Percentiles rank a stretch among this genome's conserved stretches.
phyloP scores from a whole-genome alignment of 2,329 filamentous ascomycete species.

The Talaromyces rugulosus region DNA sequence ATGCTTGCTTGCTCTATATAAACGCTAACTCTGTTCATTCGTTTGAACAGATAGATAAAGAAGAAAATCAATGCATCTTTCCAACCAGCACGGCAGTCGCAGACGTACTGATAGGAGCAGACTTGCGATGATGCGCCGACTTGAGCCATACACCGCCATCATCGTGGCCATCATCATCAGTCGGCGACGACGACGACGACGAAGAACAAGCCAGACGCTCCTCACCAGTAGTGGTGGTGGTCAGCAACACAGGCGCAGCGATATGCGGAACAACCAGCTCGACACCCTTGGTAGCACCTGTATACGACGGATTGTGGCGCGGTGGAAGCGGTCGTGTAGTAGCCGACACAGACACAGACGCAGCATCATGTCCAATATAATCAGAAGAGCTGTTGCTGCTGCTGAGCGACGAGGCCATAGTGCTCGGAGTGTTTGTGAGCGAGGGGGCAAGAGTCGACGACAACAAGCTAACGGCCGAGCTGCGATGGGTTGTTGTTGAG shows the following conservation, averaged over 20 bases:
- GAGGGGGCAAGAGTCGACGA: slow-evolving; percentile 28
- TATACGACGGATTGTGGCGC: slow-evolving; percentile 37
- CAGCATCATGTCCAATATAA: slow-evolving; percentile 14
- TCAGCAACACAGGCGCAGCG: not conserved
- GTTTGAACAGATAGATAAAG: too few relatives aligned
- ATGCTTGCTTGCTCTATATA: not conserved
- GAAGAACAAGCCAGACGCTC: not conserved
- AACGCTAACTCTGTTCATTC: not conserved
- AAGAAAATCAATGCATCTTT: not conserved
- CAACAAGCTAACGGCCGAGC: slow-evolving; percentile 28
- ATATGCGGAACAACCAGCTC: slow-evolving; percentile 40
- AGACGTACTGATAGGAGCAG: not conserved
- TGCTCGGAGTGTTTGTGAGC: slow-evolving; percentile 30
- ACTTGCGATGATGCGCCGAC: not conserved
- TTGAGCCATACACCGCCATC: slow-evolving; percentile 1
- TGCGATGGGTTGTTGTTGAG: slow-evolving; percentile 20
- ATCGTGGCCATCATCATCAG: not conserved
- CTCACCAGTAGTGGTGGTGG: not conserved
- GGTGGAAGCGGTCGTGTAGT: slow-evolving; percentile 33
- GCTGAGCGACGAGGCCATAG: slow-evolving; percentile 35
- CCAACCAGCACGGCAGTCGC: not conserved
- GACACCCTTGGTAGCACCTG: slow-evolving; percentile 30
- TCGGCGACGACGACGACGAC: not conserved
- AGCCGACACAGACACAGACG: too few relatives aligned
- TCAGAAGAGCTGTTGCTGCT: slow-evolving; percentile 24